phyloP scores from a whole-genome alignment of 495 filamentous ascomycete species.

The Astrothelium subdiscretum region DNA sequence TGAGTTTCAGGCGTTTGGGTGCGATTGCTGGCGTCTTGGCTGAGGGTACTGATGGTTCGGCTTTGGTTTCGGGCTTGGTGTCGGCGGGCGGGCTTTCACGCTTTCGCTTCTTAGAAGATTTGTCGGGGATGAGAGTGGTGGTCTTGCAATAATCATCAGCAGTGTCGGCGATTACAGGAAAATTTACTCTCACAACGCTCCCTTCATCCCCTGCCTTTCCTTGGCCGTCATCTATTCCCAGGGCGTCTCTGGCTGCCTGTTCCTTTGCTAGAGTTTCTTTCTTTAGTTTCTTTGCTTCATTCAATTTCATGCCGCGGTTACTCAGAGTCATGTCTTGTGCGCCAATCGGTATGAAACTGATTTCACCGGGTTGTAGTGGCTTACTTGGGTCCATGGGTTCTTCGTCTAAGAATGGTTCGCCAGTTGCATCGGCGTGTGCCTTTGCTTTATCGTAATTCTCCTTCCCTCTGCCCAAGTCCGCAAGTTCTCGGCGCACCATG shows the following conservation, averaged over 20 bases:
- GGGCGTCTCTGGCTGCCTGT: constrained; percentile 41
- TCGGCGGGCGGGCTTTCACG: constrained; percentile 14
- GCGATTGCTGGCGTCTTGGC: constrained; percentile 11
- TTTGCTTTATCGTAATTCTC: constrained; percentile 63
- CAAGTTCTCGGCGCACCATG: constrained; percentile 87
- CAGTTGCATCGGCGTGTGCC: constrained; percentile 52
- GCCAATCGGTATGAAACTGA: constrained; percentile 33
- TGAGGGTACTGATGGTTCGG: neutral
- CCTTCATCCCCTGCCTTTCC: neutral
- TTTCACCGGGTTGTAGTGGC: constrained; percentile 38
- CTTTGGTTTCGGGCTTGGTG: neutral
- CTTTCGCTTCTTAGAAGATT: constrained; percentile 24
- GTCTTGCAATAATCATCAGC: neutral
- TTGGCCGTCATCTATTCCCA: constrained; percentile 16
- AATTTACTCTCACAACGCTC: neutral
- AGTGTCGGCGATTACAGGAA: constrained; percentile 5
- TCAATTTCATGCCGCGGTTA: constrained; percentile 83
- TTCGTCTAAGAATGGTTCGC: constrained; percentile 46
- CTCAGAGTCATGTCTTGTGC: constrained; percentile 47
- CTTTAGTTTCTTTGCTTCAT: constrained; percentile 87
- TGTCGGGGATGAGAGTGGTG: constrained; percentile 1
- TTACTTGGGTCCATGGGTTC: constrained; percentile 30
- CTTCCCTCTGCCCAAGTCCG: constrained; percentile 60
- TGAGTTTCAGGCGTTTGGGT: constrained; percentile 16
- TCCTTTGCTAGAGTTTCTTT: constrained; percentile 59